Base-by-base conservation (phyloP, 805 yeast species). In the Hanseniaspora taiwanica region DNA sequence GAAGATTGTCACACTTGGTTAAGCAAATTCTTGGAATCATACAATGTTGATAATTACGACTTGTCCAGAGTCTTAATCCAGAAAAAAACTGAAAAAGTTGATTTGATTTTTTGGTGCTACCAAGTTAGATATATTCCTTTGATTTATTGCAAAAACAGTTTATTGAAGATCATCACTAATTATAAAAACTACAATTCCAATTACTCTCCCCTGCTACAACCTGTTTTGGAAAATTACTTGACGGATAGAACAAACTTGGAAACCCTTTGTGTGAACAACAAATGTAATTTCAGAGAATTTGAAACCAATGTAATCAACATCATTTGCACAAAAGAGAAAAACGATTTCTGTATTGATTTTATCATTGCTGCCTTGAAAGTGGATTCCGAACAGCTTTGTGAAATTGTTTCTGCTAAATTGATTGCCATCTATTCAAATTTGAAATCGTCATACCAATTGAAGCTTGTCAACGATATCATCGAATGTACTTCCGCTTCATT, bases 101-200 rank as follows among this genome's bases (percentile, higher is more conserved):
- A 71, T 35, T 56, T 78, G 40, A 71, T 86, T 0, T 81, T 78
- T 47, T 66, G 84, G 50, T 73, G 80, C 16, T 75, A 79, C 42
- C 91, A 85, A 56, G 81, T 83, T 51, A 55, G 64, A 29, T 48
- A 62, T 7, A 61, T 69, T 19, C 59, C 72, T 7, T 46, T 76
- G 19, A 78, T 81, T 18, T 67, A 60, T 17, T 64, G 83, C 18
- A 81, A 85, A 52, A 57, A 64, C 34, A 60, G 64, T 21, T 60
- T 78, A 3, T 53, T 78, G 43, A 51, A 58, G n/a, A 48, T 68
- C 29, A 55, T 78, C n/a, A 60, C 65, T 16, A 60, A 62, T 6
- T 63, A 40, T 27, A 35, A 47, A 10, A 21, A 44, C 9, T 46
- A 53, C 19, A 39, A 49, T 16, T 50, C 53, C n/a, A 45, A 65